Percentiles rank a stretch among this genome's conserved stretches.
These are phyloP conservation scores for Rosa hybrid DNA, from an alignment of 331 rosid species.

Conservation along the genomic window DNA sequence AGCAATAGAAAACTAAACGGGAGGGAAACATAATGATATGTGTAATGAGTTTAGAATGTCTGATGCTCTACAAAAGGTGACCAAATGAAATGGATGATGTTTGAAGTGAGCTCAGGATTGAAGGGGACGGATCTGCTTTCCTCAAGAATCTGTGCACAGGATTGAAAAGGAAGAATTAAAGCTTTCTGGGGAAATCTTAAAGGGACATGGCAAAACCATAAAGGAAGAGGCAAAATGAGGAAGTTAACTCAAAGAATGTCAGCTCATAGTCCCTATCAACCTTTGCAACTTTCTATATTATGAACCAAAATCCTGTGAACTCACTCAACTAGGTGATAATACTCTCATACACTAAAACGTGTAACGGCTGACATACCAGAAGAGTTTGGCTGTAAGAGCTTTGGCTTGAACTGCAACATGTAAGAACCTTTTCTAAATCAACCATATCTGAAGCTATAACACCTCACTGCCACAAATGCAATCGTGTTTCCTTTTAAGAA, in stretches of 20 bases:
- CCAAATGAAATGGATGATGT: slow-evolving; percentile 3
- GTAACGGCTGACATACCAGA: neutral
- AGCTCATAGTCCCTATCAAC: neutral
- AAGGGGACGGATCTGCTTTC: slow-evolving; percentile 16
- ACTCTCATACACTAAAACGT: too few relatives aligned
- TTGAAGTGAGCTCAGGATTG: neutral
- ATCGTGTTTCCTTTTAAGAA: neutral
- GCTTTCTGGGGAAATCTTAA: neutral
- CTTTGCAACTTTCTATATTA: neutral
- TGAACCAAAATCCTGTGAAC: neutral
- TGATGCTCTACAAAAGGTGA: neutral
- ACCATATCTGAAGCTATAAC: neutral
- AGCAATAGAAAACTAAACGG: neutral
- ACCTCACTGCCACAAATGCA: neutral
- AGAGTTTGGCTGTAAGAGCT: neutral
- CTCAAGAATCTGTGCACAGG: slow-evolving; percentile 35
- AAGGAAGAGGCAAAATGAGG: neutral
- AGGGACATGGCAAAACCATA: neutral
- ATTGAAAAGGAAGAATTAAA: slow-evolving; percentile 19
- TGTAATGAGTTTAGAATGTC: neutral
- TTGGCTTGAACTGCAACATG: neutral
- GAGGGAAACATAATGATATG: neutral
- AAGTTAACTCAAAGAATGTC: neutral
- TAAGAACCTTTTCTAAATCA: slow-evolving; percentile 1
- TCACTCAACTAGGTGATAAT: neutral